Evolutionary conservation across 768 basidiomycete genomes (phyloP), one percentile per base, ranked within the genome.

Genomic region (Calocybe indica): DNA sequence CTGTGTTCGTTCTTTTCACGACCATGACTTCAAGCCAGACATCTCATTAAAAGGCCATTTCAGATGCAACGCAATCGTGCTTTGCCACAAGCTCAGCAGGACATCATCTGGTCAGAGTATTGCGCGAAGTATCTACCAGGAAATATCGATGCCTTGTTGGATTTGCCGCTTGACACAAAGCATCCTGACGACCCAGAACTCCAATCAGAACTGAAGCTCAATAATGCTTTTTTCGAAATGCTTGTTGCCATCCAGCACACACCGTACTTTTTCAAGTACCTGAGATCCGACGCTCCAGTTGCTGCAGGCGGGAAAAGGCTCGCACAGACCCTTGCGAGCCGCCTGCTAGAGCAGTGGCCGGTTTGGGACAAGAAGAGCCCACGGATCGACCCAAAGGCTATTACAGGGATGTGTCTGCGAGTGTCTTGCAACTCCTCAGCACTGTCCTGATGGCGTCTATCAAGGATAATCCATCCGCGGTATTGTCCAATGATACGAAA

Each of bases 241-340:
- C 55, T 60, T 7, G 47, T 55, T 6, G 22, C 38, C 0, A 22
- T 58, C 22, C 59, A 60, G 40, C 53, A 60, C 42, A 37, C 52
- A 29, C 57, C 57, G 8, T 60, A 60, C 35, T 44, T 60, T 5
- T 39, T 40, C 31, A 54, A 58, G 33, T 60, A 58, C 34, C 49
- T 58, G 30, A 32, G 54, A 7, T 60, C 57, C 6, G 32, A 35
- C 5, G 51, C 45, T 6, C 47, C 45, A 6, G 44, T 51, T 43
- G 59, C 59, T n/a, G 50, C 45, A 28, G 29, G 47, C 7, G 53
- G 56, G 12, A 56, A 53, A 36, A 28, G 29, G 2, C 52, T 58
- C 6, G 35, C 57, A 9, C 46, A 49, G 31, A 32, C 52, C 4
- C 14, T 58, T 9, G 53, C 57, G 1, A 55, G 54, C 1, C 44